Base-by-base conservation (phyloP, 108 stramenopile species). In the Cyclotella sp. region DNA sequence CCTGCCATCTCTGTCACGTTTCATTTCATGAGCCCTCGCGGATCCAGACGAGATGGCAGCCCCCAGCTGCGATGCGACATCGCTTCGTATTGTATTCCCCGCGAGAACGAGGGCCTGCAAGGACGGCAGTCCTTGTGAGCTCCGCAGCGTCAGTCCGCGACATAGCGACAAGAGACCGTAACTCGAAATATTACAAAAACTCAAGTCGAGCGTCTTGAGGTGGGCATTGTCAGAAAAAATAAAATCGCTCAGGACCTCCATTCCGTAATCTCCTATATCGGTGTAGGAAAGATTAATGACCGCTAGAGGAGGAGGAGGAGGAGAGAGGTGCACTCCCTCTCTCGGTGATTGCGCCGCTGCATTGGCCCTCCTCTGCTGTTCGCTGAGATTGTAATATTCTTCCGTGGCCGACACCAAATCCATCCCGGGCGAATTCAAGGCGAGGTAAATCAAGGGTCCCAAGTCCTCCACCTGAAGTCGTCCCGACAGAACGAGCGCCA, bases 211-310 rank as follows among this genome's bases (percentile, higher is more conserved):
- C 21, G 90, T 88, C 63, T 87, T 89, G 57, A 95, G 78, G 24
- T 60, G 21, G 9, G 88, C 68, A 26, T 73, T 78, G 39, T 88
- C 83, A 49, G 72, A 72, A 45, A 74, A 80, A 11, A 95, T 54
- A 19, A 90, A 77, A 62, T 91, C 85, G 47, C 83, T 79, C 29
- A 92, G 73, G 19, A 86, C 59, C 34, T 95, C 94, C 57, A 95
- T 79, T 27, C 91, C 84, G 27, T 68, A 34, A 62, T 91, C 87
- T 19, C 94, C 94, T 64, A 95, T 87, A 44, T 91, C 83, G 9
- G 94, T 91, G 65, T 84, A 93, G 9, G 94, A 95, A 1, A 95
- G 68, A 69, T 91, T 93, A 29, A 95, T 73, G 4, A 89, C 90
- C 3, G 91, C 78, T 21, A 95, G 86, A 8, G 76, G 74, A 13